phyloP scores from a whole-genome alignment of 345 rosid species.

The Gossypium sturtianum region DNA sequence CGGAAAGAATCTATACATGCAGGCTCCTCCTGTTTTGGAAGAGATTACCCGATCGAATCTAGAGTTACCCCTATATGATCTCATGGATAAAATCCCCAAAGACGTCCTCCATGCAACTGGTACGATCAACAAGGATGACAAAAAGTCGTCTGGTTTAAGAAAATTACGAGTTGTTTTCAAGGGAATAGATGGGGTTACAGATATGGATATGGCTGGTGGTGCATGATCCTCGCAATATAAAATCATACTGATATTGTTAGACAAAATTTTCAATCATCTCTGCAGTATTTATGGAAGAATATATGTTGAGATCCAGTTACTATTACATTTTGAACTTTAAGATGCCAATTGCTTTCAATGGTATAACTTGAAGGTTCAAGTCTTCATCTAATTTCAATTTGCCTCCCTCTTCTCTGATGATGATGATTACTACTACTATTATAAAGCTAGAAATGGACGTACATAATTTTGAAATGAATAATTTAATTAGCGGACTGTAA shows the following conservation, averaged over 20 bases:
- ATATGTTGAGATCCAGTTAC: neutral
- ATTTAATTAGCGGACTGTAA: no score
- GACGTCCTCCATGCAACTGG: slow-evolving; percentile 61
- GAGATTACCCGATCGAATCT: slow-evolving; percentile 81
- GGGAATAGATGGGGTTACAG: slow-evolving; percentile 61
- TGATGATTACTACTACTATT: no score
- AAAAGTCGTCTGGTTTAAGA: slow-evolving; percentile 48
- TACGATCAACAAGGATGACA: slow-evolving; percentile 38
- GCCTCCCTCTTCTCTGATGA: neutral
- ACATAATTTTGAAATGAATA: no score
- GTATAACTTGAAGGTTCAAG: neutral
- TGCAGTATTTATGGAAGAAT: neutral
- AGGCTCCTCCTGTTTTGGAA: slow-evolving; percentile 89
- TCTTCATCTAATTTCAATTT: neutral
- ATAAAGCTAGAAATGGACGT: no score
- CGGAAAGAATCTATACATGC: slow-evolving; percentile 78
- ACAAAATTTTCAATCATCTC: neutral
- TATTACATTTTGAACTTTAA: neutral
- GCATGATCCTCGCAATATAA: slow-evolving; percentile 30
- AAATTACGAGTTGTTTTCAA: slow-evolving; percentile 66
- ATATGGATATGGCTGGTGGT: slow-evolving; percentile 83
- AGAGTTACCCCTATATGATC: slow-evolving; percentile 50
- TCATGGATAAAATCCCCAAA: slow-evolving; percentile 58
- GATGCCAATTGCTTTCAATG: neutral
- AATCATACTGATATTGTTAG: neutral